phyloP scores from a whole-genome alignment of 306 rosid species.

The Prunus davidiana region DNA sequence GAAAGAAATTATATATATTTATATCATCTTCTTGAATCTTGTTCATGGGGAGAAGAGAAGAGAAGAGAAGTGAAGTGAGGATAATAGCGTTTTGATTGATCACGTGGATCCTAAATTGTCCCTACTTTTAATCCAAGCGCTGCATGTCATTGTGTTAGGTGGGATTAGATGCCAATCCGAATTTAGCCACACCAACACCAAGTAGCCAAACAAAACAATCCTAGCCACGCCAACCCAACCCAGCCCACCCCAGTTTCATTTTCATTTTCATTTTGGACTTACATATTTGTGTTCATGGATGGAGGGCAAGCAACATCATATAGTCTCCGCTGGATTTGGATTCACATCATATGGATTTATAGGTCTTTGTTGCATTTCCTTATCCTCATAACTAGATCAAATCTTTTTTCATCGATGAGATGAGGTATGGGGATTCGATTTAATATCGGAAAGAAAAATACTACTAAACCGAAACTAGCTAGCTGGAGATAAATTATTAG shows the following conservation, averaged over 20 bases:
- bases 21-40: not conserved
- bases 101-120: constrained; percentile 59
- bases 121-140: constrained; percentile 34
- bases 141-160: constrained; percentile 45
- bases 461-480: too few relatives aligned
- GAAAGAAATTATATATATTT: not conserved
- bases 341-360: too few relatives aligned
- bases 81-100: constrained; percentile 5
- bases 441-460: too few relatives aligned
- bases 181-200: not conserved
- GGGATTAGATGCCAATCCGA: constrained; percentile 20
- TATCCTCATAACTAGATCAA: too few relatives aligned
- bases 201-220: not conserved
- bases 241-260: too few relatives aligned
- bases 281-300: not conserved
- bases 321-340: too few relatives aligned
- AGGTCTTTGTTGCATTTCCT: too few relatives aligned
- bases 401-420: too few relatives aligned
- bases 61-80: not conserved
- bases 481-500: too few relatives aligned
- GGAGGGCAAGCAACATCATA: not conserved
- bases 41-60: constrained; percentile 18
- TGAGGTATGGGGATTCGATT: too few relatives aligned
- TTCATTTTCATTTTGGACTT: not conserved
- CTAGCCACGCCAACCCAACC: not conserved